Evolutionary conservation across 441 rosid genomes (phyloP).

Genomic region (Pelargonium myrrhifolium): DNA sequence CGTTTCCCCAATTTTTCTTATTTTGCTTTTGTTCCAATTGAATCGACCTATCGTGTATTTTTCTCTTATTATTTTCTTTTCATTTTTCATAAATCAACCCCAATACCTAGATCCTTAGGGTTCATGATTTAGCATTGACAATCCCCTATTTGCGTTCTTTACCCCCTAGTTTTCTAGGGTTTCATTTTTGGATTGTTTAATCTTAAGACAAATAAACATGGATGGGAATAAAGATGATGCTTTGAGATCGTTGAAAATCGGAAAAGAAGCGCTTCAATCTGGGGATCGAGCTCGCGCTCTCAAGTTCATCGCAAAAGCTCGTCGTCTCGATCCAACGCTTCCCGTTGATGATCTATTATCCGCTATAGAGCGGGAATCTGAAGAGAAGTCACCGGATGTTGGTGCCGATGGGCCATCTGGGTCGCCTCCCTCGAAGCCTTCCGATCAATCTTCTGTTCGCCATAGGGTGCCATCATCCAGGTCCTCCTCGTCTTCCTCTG

Average conservation of each 20-base stretch:
- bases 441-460: constrained; percentile 53
- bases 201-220: constrained; percentile 28
- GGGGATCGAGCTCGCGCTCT: constrained; percentile 70
- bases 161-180: too few species aligned
- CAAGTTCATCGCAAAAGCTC: constrained; percentile 69
- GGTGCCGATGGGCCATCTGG: constrained; percentile 29
- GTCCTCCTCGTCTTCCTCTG: constrained; percentile 32
- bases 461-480: constrained; percentile 36
- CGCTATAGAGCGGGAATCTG: constrained; percentile 26
- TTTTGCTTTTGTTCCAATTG: too few species aligned
- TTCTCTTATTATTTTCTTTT: too few species aligned
- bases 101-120: too few species aligned
- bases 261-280: constrained; percentile 53
- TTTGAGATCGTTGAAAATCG: constrained; percentile 69
- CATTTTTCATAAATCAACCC: too few species aligned
- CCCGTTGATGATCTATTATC: constrained; percentile 55
- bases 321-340: constrained; percentile 66
- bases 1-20: neutral
- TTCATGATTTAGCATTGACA: too few species aligned
- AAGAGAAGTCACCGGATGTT: constrained; percentile 14
- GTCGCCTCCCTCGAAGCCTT: constrained; percentile 24
- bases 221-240: constrained; percentile 95
- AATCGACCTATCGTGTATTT: too few species aligned
- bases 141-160: too few species aligned
- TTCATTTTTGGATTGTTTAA: too few species aligned